Evolutionary conservation across 192 early-diverging fungal genomes (phyloP).

Genomic region (Mortierella hygrophila): DNA sequence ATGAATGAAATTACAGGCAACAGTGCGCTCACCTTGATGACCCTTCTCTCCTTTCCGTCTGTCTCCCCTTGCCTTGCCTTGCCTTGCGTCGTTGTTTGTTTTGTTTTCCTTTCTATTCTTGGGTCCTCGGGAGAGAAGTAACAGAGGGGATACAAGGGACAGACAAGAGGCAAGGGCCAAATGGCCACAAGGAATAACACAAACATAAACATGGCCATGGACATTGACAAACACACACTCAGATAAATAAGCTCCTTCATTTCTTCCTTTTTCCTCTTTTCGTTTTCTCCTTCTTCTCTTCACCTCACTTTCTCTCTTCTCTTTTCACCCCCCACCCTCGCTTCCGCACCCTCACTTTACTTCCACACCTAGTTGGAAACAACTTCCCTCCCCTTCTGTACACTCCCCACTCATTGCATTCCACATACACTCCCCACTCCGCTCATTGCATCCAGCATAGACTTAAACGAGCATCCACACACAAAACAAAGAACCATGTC

Average conservation of each 20-base stretch:
- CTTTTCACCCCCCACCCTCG: neutral
- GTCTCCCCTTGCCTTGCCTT: neutral
- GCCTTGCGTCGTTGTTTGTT: slow-evolving; percentile 1
- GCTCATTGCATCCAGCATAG: slow-evolving; percentile 13
- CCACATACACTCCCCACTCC: slow-evolving; percentile 4
- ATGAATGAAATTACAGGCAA: neutral
- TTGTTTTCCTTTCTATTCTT: slow-evolving; percentile 1
- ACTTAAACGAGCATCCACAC: neutral
- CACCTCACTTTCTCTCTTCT: neutral
- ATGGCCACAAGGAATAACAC: neutral
- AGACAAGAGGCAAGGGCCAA: neutral
- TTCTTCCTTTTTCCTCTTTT: neutral
- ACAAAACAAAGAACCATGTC: slow-evolving; percentile 19
- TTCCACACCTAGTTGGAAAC: neutral
- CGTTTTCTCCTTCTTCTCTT: neutral
- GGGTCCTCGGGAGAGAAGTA: neutral
- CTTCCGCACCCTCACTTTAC: neutral
- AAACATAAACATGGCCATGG: too few relatives aligned
- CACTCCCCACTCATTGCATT: slow-evolving; percentile 9
- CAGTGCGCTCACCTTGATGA: neutral
- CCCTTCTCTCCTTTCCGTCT: neutral
- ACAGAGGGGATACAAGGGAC: neutral
- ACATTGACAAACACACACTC: neutral
- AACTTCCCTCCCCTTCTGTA: neutral
- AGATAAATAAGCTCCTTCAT: neutral